Base-by-base conservation (phyloP, 495 filamentous ascomycete genomes). In the Darksidea phi region DNA sequence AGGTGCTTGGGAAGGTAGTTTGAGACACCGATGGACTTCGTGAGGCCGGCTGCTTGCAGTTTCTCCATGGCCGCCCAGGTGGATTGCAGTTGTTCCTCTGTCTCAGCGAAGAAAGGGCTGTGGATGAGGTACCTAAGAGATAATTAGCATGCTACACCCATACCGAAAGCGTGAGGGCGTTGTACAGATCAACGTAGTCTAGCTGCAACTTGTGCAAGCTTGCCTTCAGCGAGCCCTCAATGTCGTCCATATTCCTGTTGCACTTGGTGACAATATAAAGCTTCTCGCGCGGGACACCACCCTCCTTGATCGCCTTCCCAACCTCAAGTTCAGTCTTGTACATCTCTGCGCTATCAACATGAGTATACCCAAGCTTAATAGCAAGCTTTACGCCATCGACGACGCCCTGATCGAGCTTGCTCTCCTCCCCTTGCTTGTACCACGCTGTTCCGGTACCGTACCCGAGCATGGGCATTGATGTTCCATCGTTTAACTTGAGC, bases 251-350 rank as follows among this genome's bases (percentile, higher is more conserved):
- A 50, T 79, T 85, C 64, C 76, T 82, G 20, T 79, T 77, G 10
- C 84, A 81, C 66, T 96, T 95, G 63, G 88, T 92, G 4, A 86
- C 88, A 23, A 95, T 77, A 75, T 84, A 94, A 43, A 95, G 78
- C 61, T 88, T 79, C 42, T 83, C 79, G 13, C 90, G 83, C 1
- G 83, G 77, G 0, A 91, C 70, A 24, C 80, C 80, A 64, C 83
- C 79, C 66, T 87, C 80, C 58, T 85, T 79, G 71, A 96, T 91
- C 11, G 86, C 89, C 13, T 77, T 68, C 37, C 91, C 91, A 25
- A 93, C 75, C 67, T 93, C 89, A 36, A 72, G 64, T 70, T 96
- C 91, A 41, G 90, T 96, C 63, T 83, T 80, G 76, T 96, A 94
- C 54, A 80, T 65, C 75, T 95, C 87, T 25, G 91, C 91, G 10